Evolutionary conservation across 306 rosid genomes (phyloP).

Genomic region (Prunus fruticosa): DNA sequence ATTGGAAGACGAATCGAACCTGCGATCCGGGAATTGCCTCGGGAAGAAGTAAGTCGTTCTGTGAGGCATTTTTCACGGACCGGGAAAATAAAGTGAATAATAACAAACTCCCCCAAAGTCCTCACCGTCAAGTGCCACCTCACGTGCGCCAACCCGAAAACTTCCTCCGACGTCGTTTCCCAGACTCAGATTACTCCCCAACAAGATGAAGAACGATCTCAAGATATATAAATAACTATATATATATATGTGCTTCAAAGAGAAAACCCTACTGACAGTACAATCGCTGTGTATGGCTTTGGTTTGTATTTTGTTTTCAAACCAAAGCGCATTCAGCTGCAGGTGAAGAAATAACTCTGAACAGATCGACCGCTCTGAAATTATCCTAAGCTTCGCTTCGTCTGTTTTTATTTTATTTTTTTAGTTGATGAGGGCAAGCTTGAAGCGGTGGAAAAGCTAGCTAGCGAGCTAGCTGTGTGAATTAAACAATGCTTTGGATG

Average conservation of each 20-base stretch:
- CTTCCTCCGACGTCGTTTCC: not conserved
- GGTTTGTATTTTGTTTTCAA: not conserved
- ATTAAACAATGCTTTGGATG: too few species aligned
- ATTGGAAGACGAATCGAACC: conserved; percentile 51
- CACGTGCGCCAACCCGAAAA: conserved; percentile 28
- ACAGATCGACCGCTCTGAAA: not conserved
- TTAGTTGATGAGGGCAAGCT: not conserved
- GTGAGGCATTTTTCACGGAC: conserved; percentile 85
- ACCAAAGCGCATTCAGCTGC: not conserved
- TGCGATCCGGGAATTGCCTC: conserved; percentile 74
- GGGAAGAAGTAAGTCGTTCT: conserved; percentile 95
- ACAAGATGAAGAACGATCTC: not conserved
- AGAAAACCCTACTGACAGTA: not conserved
- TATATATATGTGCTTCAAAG: not conserved
- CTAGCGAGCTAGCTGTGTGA: too few species aligned
- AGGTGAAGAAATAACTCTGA: not conserved
- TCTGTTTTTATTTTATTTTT: not conserved
- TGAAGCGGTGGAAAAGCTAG: too few species aligned
- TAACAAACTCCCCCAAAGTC: not conserved
- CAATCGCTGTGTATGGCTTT: not conserved
- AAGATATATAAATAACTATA: not conserved
- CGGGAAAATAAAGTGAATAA: not conserved
- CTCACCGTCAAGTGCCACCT: conserved; percentile 22
- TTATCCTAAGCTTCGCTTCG: not conserved
- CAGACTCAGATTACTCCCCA: not conserved